phyloP scores from a whole-genome alignment of 495 filamentous ascomycete genomes.

The Podospora sp. region DNA sequence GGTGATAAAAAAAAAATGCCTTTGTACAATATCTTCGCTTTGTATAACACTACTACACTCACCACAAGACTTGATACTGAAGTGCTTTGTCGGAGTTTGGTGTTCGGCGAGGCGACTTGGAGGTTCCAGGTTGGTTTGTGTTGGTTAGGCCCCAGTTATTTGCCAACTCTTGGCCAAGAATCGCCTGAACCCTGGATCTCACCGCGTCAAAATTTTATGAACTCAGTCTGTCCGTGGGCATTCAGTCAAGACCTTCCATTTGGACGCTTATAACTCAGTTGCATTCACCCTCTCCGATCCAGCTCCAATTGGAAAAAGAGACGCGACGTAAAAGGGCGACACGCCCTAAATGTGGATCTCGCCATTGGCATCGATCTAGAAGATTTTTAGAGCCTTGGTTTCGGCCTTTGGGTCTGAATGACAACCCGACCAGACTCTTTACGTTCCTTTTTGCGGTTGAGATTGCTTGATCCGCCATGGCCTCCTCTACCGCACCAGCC shows the following conservation, averaged over 20 bases:
- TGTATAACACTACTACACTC: constrained; percentile 1
- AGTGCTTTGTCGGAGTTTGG: too few species aligned
- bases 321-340: background rate
- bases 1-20: background rate
- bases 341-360: background rate
- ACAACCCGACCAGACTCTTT: background rate
- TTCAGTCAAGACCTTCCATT: too few species aligned
- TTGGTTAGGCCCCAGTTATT: background rate
- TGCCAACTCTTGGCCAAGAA: background rate
- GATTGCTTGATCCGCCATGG: background rate
- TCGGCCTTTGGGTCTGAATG: background rate
- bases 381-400: background rate
- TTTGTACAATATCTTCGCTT: constrained; percentile 1
- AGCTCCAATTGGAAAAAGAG: background rate
- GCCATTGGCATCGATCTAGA: background rate
- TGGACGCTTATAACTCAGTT: too few species aligned
- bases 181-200: background rate
- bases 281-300: too few species aligned
- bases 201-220: background rate
- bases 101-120: background rate
- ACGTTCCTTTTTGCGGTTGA: background rate
- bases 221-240: background rate
- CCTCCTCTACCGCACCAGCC: too few species aligned
- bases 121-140: background rate
- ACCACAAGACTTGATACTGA: background rate